Base-by-base conservation (phyloP, 805 yeast genomes). In the Kuraishia floccosa region DNA sequence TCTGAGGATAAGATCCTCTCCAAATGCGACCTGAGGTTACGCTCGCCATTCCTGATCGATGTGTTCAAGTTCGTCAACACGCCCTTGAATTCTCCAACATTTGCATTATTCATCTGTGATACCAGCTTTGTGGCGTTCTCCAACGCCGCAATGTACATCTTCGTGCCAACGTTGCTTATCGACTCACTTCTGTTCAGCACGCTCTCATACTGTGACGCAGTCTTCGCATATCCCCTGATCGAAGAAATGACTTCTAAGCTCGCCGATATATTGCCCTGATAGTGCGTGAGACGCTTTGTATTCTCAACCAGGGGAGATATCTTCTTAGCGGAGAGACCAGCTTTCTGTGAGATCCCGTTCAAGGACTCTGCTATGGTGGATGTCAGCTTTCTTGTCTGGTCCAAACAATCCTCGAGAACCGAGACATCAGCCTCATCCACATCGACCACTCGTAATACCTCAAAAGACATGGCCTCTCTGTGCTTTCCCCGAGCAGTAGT, bases 401-500 rank as follows among this genome's bases (percentile, higher is more conserved):
- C 52, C 21, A 87, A 60, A 32, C 80, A 76, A 44, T 81, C 91
- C 31, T 83, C 80, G 20, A 86, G 64, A 4, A 86, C 86, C 2
- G 84, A 76, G 21, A 84, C 76, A 42, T 85, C 95, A 2, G 87
- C 86, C 48, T 79, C 89, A 44, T 81, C 87, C 3, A 75, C 59
- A 43, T 79, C 87, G 11, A 32, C 28, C 19, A 38, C 22, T 10
- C 22, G 7, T 19, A n/a, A n/a, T n/a, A n/a, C n/a, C n/a, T n/a
- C n/a, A n/a, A n/a, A n/a, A n/a, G n/a, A n/a, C n/a, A n/a, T n/a
- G n/a, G n/a, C n/a, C n/a, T n/a, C n/a, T n/a, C n/a, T n/a, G n/a
- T n/a, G n/a, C n/a, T n/a, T n/a, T n/a, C n/a, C n/a, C n/a, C n/a
- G n/a, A n/a, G n/a, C n/a, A n/a, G n/a, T n/a, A n/a, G n/a, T n/a